A percentile compares a stretch with the other conserved stretches of the same genome.
These are phyloP conservation scores for Diaporthe vexans DNA, from an alignment of 2,329 filamentous ascomycete species.

Conservation along the genomic window DNA sequence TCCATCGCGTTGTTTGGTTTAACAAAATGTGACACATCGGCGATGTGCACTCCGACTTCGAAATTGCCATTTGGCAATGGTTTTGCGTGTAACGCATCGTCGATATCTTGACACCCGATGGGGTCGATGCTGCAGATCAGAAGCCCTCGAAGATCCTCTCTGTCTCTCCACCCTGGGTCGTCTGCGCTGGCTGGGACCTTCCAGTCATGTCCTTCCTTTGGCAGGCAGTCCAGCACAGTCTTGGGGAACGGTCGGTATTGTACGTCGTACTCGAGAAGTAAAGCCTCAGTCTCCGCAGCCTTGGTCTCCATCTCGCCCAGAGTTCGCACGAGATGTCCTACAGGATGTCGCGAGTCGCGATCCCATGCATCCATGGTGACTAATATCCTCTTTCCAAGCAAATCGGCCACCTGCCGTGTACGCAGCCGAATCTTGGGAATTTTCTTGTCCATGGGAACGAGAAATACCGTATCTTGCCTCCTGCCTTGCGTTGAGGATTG, in stretches of 20 bases:
- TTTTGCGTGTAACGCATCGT: constrained; percentile 93
- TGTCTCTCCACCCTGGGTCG: constrained; percentile 88
- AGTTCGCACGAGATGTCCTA: constrained; percentile 93
- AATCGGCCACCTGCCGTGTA: constrained; percentile 88
- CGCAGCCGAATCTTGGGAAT: constrained; percentile 96
- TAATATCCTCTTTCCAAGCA: constrained; percentile 91
- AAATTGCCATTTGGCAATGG: constrained; percentile 91
- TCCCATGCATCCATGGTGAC: constrained; percentile 98
- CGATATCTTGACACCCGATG: constrained; percentile 95
- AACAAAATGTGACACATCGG: constrained; percentile 99
- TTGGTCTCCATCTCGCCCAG: constrained; percentile 96
- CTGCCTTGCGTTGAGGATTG: constrained; percentile 81
- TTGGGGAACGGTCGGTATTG: constrained; percentile 98
- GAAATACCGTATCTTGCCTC: constrained; percentile 91
- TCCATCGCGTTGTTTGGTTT: constrained; percentile 99
- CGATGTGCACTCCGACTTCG: constrained; percentile 97
- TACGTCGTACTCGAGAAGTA: constrained; percentile 95
- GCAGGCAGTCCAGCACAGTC: constrained; percentile 93
- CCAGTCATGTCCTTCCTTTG: constrained; percentile 93
- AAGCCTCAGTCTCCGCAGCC: constrained; percentile 95
- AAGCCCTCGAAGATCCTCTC: constrained; percentile 86
- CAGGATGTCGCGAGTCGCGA: constrained; percentile 89
- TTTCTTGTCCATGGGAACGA: constrained; percentile 98
- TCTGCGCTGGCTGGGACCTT: constrained; percentile 84
- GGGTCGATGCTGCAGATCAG: constrained; percentile 98